Evolutionary conservation across 768 basidiomycete species (phyloP).

Genomic region (Leccinum longicurvipes): DNA sequence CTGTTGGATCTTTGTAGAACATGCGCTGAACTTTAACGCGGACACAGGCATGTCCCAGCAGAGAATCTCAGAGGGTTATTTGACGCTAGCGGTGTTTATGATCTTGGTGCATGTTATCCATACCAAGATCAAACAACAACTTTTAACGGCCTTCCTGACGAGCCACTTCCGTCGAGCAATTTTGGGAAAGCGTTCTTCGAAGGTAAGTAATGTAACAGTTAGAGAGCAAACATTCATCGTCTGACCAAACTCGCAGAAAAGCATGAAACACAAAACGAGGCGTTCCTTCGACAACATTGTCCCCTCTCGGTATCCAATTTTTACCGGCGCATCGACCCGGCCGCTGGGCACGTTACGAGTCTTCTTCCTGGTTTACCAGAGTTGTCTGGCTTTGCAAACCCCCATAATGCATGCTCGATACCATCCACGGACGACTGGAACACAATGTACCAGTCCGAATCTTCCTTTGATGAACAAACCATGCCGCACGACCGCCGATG

Average conservation of each 20-base stretch:
- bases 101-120: neutral
- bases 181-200: neutral
- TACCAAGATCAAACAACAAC: neutral
- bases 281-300: neutral
- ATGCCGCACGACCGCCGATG: too few relatives aligned
- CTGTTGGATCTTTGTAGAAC: neutral
- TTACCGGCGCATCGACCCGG: neutral
- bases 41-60: neutral
- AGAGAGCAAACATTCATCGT: neutral
- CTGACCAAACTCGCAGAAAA: constrained; percentile 4
- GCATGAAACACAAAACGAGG: neutral
- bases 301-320: too few relatives aligned
- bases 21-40: neutral
- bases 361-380: neutral
- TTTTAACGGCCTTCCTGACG: neutral
- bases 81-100: neutral
- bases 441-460: neutral
- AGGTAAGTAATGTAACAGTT: constrained; percentile 6
- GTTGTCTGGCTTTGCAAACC: neutral
- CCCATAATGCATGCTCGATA: neutral
- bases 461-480: neutral
- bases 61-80: neutral
- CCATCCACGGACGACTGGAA: neutral
- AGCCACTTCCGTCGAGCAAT: neutral
- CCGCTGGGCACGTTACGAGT: neutral